Conservation (phyloP, 2,329 filamentous ascomycete species). For the Akanthomyces muscarius region DNA sequence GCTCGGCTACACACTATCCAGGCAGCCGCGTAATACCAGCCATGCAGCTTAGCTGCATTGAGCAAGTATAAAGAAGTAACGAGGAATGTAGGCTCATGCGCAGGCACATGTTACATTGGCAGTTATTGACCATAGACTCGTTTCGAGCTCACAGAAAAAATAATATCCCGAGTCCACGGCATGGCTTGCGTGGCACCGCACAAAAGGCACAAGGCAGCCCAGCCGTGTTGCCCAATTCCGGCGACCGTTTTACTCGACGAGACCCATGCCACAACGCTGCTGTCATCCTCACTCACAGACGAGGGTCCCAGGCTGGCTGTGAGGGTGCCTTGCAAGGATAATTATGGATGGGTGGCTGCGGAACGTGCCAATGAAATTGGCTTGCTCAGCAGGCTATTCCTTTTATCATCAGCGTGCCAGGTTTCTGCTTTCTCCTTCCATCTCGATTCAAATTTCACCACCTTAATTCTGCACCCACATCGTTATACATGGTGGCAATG, state of each 20-base stretch:
- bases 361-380: not conserved
- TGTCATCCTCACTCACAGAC: not conserved
- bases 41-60: conserved; percentile 3
- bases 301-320: not conserved
- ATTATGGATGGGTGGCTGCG: not conserved
- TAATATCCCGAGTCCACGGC: not conserved
- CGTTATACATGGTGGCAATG: not conserved
- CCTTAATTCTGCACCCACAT: not conserved
- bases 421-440: not conserved
- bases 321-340: not conserved
- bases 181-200: conserved; percentile 2
- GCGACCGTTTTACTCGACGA: not conserved
- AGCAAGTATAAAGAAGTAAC: not conserved
- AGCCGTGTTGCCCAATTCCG: not conserved
- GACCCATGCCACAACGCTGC: not conserved
- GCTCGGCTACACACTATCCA: not conserved
- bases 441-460: not conserved
- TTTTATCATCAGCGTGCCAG: not conserved
- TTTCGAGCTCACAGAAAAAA: not conserved
- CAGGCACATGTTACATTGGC: not conserved
- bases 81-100: not conserved
- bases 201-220: not conserved
- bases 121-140: not conserved
- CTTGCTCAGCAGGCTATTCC: not conserved
- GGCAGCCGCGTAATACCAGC: not conserved